Evolutionary conservation across 306 rosid genomes (phyloP), one percentile per base, ranked within the genome.

Genomic region (Malus sylvestris): DNA sequence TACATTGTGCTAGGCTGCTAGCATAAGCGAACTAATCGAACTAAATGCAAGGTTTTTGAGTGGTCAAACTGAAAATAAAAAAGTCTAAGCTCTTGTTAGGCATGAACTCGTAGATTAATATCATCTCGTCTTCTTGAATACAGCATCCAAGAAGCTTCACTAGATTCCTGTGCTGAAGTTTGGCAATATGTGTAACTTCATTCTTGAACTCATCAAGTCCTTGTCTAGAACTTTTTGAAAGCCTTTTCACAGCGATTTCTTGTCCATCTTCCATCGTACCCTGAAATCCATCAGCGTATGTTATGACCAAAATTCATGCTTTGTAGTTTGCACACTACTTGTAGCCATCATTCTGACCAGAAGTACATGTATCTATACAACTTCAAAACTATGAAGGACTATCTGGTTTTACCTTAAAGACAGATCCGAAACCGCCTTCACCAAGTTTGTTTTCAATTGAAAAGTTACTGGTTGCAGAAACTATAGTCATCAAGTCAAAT

Each of bases 31-130:
- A 38, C 10, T 38, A 38, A 38, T 38, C 3, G 7, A 33, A 38
- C 10, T 33, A 7, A 38, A 38, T 2, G 10, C 0, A 38, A 7
- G 53, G 53, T 49, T 49, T 16, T 49, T 49, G 53, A 14, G 53
- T 4, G 6, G 19, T 15, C 79, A 3, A 58, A 85, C 91, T 84
- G 0, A 81, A 87, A 63, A 89, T 80, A 33, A 33, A 80, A 46
- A 66, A 80, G 78, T 89, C 89, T 73, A 88, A 76, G 69, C 93
- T 87, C 75, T 76, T 80, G 65, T 79, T 72, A 72, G 80, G 55
- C 84, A 85, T 82, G 77, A 71, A 82, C 30, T 85, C 84, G 35
- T 85, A 85, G 67, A 85, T 77, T 10, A 85, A 67, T 23, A 85
- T 77, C 71, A 71, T 73, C 60, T 85, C 86, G 10, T 76, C 76